Percentiles rank a stretch among this genome's conserved stretches.
Evolutionary conservation across 2,329 filamentous ascomycete genomes (phyloP).

Genomic region (Monosporascus sp.): DNA sequence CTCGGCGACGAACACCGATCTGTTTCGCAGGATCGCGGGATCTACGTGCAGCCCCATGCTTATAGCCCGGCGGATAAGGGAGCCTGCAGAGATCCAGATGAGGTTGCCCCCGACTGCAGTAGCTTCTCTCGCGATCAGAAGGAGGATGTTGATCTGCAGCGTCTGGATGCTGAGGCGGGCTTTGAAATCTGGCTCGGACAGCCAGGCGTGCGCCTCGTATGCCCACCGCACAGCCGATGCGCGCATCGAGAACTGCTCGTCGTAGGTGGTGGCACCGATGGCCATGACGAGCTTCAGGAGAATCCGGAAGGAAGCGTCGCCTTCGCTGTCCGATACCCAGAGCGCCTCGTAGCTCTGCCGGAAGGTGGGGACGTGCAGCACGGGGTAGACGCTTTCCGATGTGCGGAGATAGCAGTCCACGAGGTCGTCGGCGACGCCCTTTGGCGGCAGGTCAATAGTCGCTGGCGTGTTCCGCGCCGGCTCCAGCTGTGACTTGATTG

Average conservation of each 20-base stretch:
- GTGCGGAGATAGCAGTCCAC: constrained; percentile 45
- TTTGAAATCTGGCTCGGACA: constrained; percentile 49
- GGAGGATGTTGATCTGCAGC: constrained; percentile 43
- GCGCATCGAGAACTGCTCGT: constrained; percentile 45
- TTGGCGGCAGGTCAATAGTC: constrained; percentile 40
- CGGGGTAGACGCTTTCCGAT: constrained; percentile 41
- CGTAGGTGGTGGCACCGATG: constrained; percentile 47
- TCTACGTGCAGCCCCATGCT: constrained; percentile 49
- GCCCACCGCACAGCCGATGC: constrained; percentile 48
- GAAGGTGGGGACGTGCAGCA: constrained; percentile 49
- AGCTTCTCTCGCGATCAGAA: constrained; percentile 37
- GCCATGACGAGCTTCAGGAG: constrained; percentile 55
- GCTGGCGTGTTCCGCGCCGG: constrained; percentile 42
- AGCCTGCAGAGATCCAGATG: constrained; percentile 41
- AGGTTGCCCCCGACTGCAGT: constrained; percentile 38
- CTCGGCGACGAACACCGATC: constrained; percentile 33
- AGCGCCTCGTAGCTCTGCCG: constrained; percentile 42
- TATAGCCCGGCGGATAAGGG: constrained; percentile 39
- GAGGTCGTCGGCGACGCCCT: constrained; percentile 39
- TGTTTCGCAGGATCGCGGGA: constrained; percentile 32
- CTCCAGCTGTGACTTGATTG: constrained; percentile 44
- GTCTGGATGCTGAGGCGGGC: constrained; percentile 41
- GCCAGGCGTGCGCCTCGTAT: constrained; percentile 51
- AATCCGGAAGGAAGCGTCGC: constrained; percentile 43
- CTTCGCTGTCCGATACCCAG: constrained; percentile 33